Percentiles rank a stretch among this genome's conserved stretches.
Evolutionary conservation across 345 rosid genomes (phyloP).

Genomic region (Pugionium cornutum): DNA sequence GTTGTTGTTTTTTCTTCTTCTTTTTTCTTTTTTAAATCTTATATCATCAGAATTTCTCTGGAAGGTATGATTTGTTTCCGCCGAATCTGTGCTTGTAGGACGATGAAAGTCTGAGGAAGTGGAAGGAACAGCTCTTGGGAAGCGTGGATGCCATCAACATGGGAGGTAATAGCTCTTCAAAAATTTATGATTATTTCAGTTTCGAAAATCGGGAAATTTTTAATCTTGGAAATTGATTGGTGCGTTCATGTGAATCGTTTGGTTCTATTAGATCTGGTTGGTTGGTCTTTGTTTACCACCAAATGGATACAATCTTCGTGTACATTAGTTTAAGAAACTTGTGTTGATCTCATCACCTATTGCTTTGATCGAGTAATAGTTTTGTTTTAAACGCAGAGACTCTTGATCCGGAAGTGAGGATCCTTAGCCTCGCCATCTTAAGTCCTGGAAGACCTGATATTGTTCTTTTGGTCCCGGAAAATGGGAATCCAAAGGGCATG

Average conservation of each 20-base stretch:
- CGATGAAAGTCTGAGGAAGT: slow-evolving; percentile 80
- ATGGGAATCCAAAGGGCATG: slow-evolving; percentile 57
- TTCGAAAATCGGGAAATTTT: no score
- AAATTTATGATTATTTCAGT: background rate
- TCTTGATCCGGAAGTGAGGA: slow-evolving; percentile 74
- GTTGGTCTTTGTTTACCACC: no score
- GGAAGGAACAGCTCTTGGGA: slow-evolving; percentile 86
- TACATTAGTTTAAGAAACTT: no score
- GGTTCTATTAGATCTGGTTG: no score
- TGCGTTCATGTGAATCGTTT: no score
- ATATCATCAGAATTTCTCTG: no score
- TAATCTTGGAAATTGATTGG: no score
- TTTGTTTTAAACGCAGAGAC: slow-evolving; percentile 51
- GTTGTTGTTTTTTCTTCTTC: slow-evolving; percentile 30
- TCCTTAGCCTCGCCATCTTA: slow-evolving; percentile 56
- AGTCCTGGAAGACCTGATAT: slow-evolving; percentile 66
- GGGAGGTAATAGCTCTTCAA: slow-evolving; percentile 51
- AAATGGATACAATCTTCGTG: no score
- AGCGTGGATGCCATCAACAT: slow-evolving; percentile 63
- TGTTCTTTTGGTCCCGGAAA: slow-evolving; percentile 58
- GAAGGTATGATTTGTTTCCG: background rate
- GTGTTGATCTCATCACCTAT: no score
- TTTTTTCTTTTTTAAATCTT: background rate
- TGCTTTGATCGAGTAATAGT: no score
- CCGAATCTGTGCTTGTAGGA: slow-evolving; percentile 41